Conservation (phyloP, 2,329 filamentous ascomycete genomes). For the Fonsecaea nubica region DNA sequence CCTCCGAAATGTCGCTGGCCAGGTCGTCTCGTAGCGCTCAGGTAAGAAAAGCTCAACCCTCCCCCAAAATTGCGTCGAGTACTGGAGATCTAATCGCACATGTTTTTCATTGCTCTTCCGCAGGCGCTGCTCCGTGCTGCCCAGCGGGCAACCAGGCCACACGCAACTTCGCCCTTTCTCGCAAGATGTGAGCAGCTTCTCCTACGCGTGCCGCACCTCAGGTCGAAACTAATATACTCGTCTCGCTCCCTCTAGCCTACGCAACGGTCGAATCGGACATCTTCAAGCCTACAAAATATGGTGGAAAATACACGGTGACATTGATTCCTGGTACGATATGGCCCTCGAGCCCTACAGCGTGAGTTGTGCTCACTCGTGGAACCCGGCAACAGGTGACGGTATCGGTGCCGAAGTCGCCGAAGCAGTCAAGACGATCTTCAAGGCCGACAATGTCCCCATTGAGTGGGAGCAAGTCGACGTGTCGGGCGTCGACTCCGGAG, state of each 20-base stretch:
- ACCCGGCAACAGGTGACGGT: conserved; percentile 70
- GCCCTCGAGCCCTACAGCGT: conserved; percentile 16
- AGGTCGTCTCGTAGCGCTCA: conserved; percentile 37
- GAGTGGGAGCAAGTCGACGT: conserved; percentile 99
- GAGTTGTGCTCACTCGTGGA: conserved; percentile 22
- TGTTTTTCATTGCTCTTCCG: conserved; percentile 26
- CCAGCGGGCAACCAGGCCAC: conserved; percentile 31
- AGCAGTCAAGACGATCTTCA: conserved; percentile 99
- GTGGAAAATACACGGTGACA: conserved; percentile 98
- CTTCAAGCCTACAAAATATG: conserved; percentile 99
- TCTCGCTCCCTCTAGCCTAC: conserved; percentile 31
- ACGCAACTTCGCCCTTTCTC: conserved; percentile 30
- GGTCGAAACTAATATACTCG: conserved; percentile 6
- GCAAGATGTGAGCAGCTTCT: conserved; percentile 36
- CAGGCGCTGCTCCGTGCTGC: conserved; percentile 40
- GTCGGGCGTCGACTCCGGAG: conserved; percentile 82
- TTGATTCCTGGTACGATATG: conserved; percentile 80
- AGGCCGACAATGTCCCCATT: conserved; percentile 97
- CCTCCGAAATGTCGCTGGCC: conserved; percentile 37
- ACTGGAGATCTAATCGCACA: conserved; percentile 20
- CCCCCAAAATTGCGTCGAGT: background rate
- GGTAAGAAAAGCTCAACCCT: conserved; percentile 23
- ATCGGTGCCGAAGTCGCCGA: conserved; percentile 98
- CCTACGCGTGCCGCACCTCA: background rate
- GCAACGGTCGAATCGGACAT: conserved; percentile 91